Conservation (phyloP, 2,329 filamentous ascomycete genomes). For the Epichloe amarillans region DNA sequence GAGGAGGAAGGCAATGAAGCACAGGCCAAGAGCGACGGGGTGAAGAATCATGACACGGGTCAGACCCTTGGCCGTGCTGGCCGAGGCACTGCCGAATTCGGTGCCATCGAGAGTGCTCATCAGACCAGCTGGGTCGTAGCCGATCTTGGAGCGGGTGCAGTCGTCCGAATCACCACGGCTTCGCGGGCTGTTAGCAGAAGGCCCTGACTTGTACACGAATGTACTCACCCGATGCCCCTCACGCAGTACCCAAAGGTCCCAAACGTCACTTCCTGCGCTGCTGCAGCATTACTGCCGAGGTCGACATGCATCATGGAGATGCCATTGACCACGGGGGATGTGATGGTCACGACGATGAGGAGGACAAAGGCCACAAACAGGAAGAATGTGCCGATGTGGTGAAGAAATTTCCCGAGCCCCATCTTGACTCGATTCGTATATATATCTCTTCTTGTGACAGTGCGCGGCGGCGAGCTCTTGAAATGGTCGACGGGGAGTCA, state of each 20-base stretch:
- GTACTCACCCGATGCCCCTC: constrained; percentile 15
- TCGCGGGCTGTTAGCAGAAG: background rate
- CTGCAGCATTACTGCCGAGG: constrained; percentile 23
- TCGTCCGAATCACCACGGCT: constrained; percentile 22
- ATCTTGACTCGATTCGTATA: constrained; percentile 16
- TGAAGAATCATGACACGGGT: constrained; percentile 50
- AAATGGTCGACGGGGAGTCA: no score
- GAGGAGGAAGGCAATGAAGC: constrained; percentile 46
- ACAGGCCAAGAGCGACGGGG: constrained; percentile 42
- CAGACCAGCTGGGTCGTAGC: constrained; percentile 40
- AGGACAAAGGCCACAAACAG: constrained; percentile 41
- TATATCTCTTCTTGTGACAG: background rate
- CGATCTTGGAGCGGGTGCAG: constrained; percentile 36
- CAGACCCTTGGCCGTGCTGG: constrained; percentile 32
- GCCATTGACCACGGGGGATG: constrained; percentile 45
- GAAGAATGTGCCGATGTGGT: constrained; percentile 44
- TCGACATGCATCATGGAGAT: constrained; percentile 40
- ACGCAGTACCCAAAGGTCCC: constrained; percentile 49
- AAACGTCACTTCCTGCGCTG: constrained; percentile 31
- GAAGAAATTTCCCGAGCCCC: constrained; percentile 36
- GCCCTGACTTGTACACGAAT: no score
- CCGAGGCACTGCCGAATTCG: constrained; percentile 28
- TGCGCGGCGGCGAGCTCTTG: no score
- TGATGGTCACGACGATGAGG: constrained; percentile 44
- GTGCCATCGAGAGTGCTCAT: constrained; percentile 25